These are phyloP conservation scores for Borovskyia barvae DNA, from an alignment of 208 protist genomes.

Conservation along the genomic window DNA sequence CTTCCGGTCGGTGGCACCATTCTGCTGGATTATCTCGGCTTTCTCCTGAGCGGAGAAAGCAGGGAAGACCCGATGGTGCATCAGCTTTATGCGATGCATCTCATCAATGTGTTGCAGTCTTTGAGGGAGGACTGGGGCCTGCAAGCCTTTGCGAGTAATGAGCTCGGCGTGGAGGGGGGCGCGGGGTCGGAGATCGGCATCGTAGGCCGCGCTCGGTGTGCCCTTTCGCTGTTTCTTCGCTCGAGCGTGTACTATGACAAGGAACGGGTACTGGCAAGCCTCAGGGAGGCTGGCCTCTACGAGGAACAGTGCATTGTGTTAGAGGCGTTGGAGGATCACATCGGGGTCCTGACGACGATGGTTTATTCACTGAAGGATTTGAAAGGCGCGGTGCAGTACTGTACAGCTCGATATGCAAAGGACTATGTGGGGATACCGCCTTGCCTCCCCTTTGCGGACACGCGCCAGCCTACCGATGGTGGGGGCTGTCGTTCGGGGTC, in stretches of 20 bases:
- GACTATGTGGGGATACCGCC: constrained; percentile 1
- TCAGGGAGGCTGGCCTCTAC: constrained; percentile 23
- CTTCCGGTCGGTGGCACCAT: constrained; percentile 13
- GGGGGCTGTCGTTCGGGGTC: background rate
- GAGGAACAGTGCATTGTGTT: constrained; percentile 49
- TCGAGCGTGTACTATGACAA: constrained; percentile 34
- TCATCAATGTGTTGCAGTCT: constrained; percentile 23
- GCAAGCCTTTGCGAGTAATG: constrained; percentile 9
- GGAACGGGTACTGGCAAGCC: constrained; percentile 26
- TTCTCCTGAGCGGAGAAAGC: constrained; percentile 18
- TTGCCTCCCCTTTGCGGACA: background rate
- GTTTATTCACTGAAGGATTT: constrained; percentile 52
- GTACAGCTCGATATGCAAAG: constrained; percentile 22
- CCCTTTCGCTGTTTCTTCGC: constrained; percentile 36
- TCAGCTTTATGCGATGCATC: constrained; percentile 36
- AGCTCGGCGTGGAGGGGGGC: constrained; percentile 9
- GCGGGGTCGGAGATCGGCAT: constrained; percentile 41
- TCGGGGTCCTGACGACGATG: constrained; percentile 34
- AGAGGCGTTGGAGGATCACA: constrained; percentile 36
- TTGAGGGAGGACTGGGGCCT: constrained; percentile 21
- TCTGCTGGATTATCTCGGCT: constrained; percentile 27
- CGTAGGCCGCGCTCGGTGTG: constrained; percentile 31
- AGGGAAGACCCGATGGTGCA: constrained; percentile 25
- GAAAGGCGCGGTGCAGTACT: constrained; percentile 40
- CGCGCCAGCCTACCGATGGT: background rate